These are phyloP conservation scores for Theobroma grandiflorum DNA, from an alignment of 441 rosid genomes.

Conservation along the genomic window DNA sequence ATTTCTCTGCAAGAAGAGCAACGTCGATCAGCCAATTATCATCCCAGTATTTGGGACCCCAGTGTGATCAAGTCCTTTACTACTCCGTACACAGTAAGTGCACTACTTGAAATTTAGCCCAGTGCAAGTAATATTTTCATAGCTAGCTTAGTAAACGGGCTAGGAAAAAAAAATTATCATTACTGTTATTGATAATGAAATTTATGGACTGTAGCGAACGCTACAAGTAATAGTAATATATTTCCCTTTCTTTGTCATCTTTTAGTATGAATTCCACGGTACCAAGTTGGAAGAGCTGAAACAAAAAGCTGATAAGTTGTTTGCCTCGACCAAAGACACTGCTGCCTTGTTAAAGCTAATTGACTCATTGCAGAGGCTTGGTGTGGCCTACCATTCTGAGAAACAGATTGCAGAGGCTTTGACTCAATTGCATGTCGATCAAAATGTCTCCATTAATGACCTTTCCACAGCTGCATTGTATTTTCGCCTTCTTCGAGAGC, in stretches of 20 bases:
- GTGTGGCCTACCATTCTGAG: conserved; percentile 41
- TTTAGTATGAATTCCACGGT: conserved; percentile 28
- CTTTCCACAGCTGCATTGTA: conserved; percentile 30
- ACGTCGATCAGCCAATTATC: conserved; percentile 38
- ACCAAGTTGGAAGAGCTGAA: conserved; percentile 33
- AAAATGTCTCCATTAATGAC: not conserved
- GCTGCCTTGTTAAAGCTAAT: conserved; percentile 25
- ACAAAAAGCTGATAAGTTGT: conserved; percentile 22
- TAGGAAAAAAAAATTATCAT: too few species aligned
- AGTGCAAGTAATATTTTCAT: too few species aligned
- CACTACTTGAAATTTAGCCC: too few species aligned
- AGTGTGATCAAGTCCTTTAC: conserved; percentile 24
- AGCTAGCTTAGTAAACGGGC: too few species aligned
- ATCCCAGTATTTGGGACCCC: conserved; percentile 34
- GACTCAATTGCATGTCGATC: not conserved
- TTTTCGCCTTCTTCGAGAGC: conserved; percentile 42
- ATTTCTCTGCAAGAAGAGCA: not conserved
- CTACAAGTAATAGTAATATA: too few species aligned
- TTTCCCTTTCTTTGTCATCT: not conserved
- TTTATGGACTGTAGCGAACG: too few species aligned
- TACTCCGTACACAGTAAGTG: conserved; percentile 13
- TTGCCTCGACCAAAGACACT: conserved; percentile 8
- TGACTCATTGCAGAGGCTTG: conserved; percentile 41
- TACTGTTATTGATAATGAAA: too few species aligned
- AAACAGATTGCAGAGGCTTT: conserved; percentile 35